Conservation (phyloP, 306 rosid species). For the Notholithocarpus densiflorus region DNA sequence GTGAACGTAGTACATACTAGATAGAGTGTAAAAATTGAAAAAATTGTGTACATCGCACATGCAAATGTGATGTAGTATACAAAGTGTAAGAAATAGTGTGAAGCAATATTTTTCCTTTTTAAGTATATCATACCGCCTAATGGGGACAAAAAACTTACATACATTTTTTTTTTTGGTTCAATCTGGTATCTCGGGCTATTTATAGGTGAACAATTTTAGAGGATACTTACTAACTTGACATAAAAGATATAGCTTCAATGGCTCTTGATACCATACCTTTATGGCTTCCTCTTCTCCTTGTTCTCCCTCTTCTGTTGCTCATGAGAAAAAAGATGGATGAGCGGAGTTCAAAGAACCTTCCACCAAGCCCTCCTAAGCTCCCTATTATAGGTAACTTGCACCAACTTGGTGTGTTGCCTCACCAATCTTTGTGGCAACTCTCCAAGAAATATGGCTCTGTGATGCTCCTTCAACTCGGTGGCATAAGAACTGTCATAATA, state of each 20-base stretch:
- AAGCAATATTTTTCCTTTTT: too few species aligned
- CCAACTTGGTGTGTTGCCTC: conserved; percentile 27
- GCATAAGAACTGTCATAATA: neutral
- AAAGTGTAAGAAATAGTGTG: too few species aligned
- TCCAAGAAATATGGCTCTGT: conserved; percentile 24
- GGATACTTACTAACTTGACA: neutral
- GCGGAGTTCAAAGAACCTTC: neutral
- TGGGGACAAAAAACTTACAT: too few species aligned
- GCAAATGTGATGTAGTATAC: too few species aligned
- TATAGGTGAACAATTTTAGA: too few species aligned
- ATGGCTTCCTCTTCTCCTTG: conserved; percentile 9
- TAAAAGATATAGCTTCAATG: neutral
- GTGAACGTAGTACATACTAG: too few species aligned
- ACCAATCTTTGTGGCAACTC: conserved; percentile 18
- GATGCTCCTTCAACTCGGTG: conserved; percentile 22
- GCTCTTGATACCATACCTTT: neutral
- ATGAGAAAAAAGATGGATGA: neutral
- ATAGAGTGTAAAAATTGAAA: too few species aligned
- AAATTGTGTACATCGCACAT: too few species aligned
- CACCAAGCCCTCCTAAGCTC: conserved; percentile 39
- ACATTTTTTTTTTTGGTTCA: too few species aligned
- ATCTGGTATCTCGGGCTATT: too few species aligned
- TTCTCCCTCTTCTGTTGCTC: neutral
- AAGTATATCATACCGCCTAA: too few species aligned
- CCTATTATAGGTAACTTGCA: conserved; percentile 38